Percentiles rank a stretch among this genome's conserved stretches.
Evolutionary conservation across 2,329 filamentous ascomycete species (phyloP).

Genomic region (Rutstroemia sp.): DNA sequence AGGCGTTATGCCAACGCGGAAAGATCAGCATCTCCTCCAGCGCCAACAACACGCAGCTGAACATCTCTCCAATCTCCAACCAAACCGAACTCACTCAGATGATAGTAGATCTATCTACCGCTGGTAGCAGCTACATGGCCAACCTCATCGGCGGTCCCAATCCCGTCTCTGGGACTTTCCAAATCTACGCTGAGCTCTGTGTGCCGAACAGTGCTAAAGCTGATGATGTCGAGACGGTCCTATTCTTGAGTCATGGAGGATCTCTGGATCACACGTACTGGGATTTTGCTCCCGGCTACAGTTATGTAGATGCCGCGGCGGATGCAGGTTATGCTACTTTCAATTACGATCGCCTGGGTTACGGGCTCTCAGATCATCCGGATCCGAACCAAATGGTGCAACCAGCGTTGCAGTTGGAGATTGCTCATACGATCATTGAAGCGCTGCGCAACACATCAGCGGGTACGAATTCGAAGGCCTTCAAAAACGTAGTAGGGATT

Average conservation of each 20-base stretch:
- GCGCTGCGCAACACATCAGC: neutral
- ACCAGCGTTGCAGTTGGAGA: neutral
- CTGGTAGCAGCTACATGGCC: neutral
- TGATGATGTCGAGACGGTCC: neutral
- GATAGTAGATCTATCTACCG: neutral
- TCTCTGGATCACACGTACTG: slow-evolving; percentile 8
- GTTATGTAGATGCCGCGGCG: slow-evolving; percentile 48
- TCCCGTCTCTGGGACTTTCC: neutral
- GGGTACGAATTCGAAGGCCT: neutral
- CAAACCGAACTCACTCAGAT: neutral
- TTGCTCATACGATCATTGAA: neutral
- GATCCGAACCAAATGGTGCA: neutral
- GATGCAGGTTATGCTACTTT: slow-evolving; percentile 25
- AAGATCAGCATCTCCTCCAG: neutral
- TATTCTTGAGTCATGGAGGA: slow-evolving; percentile 8
- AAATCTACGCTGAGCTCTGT: neutral
- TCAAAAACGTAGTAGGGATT: neutral
- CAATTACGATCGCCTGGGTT: slow-evolving; percentile 9
- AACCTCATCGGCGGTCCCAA: neutral
- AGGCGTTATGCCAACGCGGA: no score
- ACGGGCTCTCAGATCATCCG: neutral
- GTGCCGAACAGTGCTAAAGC: neutral
- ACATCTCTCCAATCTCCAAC: neutral
- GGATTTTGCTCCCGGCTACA: slow-evolving; percentile 36
- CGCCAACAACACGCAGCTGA: neutral